These are phyloP conservation scores for Phytopythium chamaehyphon DNA, from an alignment of 352 stramenopile genomes.

Conservation along the genomic window DNA sequence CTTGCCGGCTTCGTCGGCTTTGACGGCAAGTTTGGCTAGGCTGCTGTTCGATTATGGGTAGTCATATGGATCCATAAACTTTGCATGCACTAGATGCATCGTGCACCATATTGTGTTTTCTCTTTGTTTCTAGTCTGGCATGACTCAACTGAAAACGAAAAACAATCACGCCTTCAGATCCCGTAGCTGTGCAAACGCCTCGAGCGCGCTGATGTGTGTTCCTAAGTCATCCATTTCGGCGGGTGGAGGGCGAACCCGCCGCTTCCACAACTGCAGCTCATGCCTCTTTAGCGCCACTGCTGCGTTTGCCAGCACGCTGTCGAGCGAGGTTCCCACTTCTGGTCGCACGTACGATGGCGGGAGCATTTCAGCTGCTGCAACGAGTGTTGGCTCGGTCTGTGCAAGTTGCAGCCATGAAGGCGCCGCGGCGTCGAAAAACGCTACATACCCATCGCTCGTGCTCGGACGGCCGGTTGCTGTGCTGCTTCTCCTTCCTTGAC, in stretches of 20 bases:
- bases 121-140: no score
- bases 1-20: constrained; percentile 95
- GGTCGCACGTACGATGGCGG: not conserved
- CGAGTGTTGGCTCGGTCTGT: constrained; percentile 40
- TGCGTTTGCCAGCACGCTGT: constrained; percentile 11
- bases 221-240: constrained; percentile 59
- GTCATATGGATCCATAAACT: no score
- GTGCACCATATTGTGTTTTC: no score
- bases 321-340: not conserved
- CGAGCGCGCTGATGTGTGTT: constrained; percentile 54
- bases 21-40: constrained; percentile 93
- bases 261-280: constrained; percentile 67
- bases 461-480: constrained; percentile 12
- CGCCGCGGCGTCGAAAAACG: constrained; percentile 66
- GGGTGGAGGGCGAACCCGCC: constrained; percentile 39
- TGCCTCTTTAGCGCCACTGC: constrained; percentile 38
- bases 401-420: constrained; percentile 56
- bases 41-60: not conserved
- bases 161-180: constrained; percentile 35
- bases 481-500: constrained; percentile 7
- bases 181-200: constrained; percentile 46
- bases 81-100: no score
- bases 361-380: not conserved
- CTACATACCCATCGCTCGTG: constrained; percentile 29
- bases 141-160: not conserved